Percentiles rank a stretch among this genome's conserved stretches.
These are phyloP conservation scores for Vicia villosa DNA, from an alignment of 306 rosid species.

Conservation along the genomic window DNA sequence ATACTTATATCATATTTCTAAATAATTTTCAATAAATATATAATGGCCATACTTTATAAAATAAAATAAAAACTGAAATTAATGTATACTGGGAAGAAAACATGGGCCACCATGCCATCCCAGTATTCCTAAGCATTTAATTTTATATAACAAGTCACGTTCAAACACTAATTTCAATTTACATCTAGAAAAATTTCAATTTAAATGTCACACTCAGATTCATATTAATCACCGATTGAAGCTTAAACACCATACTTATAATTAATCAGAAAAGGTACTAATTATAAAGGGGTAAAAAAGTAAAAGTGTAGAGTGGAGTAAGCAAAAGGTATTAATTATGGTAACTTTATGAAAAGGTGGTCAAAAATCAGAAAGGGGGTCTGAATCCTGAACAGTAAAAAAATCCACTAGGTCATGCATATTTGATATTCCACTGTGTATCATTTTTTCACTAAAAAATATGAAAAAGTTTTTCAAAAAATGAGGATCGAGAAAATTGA, in stretches of 20 bases:
- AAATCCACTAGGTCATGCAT: slow-evolving; percentile 7
- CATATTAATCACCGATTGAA: background rate
- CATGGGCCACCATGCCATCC: slow-evolving; percentile 39
- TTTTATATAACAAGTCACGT: slow-evolving; percentile 33
- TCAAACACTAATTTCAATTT: slow-evolving; percentile 28
- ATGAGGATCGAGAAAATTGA: slow-evolving; percentile 15
- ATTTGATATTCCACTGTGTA: slow-evolving; percentile 1
- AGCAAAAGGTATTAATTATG: slow-evolving; percentile 32
- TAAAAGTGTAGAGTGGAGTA: background rate
- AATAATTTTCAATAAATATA: slow-evolving; percentile 2
- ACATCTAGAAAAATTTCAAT: too few relatives aligned
- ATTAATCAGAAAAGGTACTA: background rate
- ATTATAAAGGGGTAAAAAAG: background rate
- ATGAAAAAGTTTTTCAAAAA: background rate
- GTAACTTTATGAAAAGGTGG: slow-evolving; percentile 43
- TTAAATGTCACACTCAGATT: background rate
- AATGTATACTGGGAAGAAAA: slow-evolving; percentile 13
- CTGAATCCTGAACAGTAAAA: background rate
- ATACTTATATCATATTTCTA: slow-evolving; percentile 20
- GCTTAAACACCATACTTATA: background rate
- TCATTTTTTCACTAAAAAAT: background rate
- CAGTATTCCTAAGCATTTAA: slow-evolving; percentile 27
- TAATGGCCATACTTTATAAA: background rate
- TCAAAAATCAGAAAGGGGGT: slow-evolving; percentile 25
- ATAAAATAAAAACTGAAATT: slow-evolving; percentile 8